Conservation (phyloP, 2,329 filamentous ascomycete genomes). For the Trichoderma asperellum region DNA sequence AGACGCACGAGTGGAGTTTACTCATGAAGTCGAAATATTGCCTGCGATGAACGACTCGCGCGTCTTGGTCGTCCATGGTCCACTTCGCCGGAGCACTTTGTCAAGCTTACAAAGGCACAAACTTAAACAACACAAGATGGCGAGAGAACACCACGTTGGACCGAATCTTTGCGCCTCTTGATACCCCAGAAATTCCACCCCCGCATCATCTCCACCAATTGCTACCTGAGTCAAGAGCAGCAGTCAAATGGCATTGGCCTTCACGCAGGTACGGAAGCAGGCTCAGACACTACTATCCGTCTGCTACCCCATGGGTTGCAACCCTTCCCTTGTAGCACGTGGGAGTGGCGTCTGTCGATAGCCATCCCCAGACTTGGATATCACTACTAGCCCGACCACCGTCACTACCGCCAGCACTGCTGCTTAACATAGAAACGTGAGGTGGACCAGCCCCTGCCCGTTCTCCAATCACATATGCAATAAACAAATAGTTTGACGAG, state of each 20-base stretch:
- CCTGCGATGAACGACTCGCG: neutral
- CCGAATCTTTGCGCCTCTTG: neutral
- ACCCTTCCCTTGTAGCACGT: neutral
- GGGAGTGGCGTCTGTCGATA: neutral
- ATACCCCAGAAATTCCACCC: conserved; percentile 3
- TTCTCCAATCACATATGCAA: neutral
- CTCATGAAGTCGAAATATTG: neutral
- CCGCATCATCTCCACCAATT: conserved; percentile 17
- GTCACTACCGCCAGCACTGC: neutral
- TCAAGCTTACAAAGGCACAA: neutral
- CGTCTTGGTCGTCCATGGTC: neutral
- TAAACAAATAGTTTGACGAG: neutral
- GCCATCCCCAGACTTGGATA: neutral
- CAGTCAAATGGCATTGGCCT: neutral
- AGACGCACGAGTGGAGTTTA: neutral
- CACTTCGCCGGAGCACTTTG: neutral
- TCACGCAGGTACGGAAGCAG: conserved; percentile 5
- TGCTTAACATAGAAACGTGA: neutral
- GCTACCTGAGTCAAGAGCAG: neutral
- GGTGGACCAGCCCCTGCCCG: neutral
- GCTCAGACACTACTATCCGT: neutral
- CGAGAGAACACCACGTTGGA: neutral
- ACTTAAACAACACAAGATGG: conserved; percentile 1
- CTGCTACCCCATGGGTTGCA: neutral
- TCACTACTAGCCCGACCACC: neutral